Percentiles rank a stretch among this genome's conserved stretches.
phyloP scores from a whole-genome alignment of 257 asterid species.

The Solanum bulbocastanum region DNA sequence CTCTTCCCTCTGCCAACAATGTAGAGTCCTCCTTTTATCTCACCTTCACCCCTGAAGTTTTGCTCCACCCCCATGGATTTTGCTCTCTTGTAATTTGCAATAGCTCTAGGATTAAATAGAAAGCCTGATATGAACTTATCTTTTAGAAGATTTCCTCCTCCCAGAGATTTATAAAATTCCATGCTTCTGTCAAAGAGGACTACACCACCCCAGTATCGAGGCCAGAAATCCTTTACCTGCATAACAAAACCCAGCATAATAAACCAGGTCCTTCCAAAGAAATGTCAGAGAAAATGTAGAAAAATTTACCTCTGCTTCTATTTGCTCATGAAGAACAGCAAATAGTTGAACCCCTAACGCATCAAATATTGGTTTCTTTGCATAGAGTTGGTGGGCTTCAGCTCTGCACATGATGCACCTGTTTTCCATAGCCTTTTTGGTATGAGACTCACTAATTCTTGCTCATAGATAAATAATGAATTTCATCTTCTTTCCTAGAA shows the following conservation, averaged over 20 bases:
- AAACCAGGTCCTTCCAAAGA: background rate
- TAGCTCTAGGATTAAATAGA: slow-evolving; percentile 66
- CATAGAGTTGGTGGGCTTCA: slow-evolving; percentile 85
- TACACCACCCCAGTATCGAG: slow-evolving; percentile 78
- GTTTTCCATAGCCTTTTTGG: background rate
- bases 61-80: slow-evolving; percentile 54
- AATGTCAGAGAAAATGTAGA: background rate
- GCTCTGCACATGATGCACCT: slow-evolving; percentile 83
- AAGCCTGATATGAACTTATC: slow-evolving; percentile 77
- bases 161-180: slow-evolving; percentile 72
- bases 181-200: slow-evolving; percentile 52
- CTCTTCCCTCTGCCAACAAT: slow-evolving; percentile 63
- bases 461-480: background rate
- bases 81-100: slow-evolving; percentile 70
- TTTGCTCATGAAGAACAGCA: slow-evolving; percentile 66
- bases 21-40: slow-evolving; percentile 74
- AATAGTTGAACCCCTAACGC: slow-evolving; percentile 64
- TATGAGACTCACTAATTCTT: background rate
- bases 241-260: background rate
- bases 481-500: background rate
- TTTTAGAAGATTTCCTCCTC: slow-evolving; percentile 77
- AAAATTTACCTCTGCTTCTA: slow-evolving; percentile 63
- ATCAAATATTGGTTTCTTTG: slow-evolving; percentile 71
- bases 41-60: slow-evolving; percentile 76
- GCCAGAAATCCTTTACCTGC: slow-evolving; percentile 86